Base-by-base conservation (phyloP, 2,329 filamentous ascomycete species). In the Fusarium bactridioides region DNA sequence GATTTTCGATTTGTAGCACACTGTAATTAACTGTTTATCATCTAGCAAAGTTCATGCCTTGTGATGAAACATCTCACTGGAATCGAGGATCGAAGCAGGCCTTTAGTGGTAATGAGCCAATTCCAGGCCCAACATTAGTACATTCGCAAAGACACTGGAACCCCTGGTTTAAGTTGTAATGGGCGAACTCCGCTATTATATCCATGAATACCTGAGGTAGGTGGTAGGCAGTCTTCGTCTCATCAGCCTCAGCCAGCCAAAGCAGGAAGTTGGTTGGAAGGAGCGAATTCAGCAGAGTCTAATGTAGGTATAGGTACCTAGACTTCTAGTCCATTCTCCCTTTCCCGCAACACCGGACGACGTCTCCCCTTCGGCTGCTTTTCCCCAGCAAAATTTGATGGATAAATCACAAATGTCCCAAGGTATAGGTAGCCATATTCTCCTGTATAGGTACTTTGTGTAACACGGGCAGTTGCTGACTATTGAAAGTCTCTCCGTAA, bases 401-500 rank as follows among this genome's bases (percentile, higher is more conserved):
- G n/a, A 21, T 53, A 27, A 37, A 45, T 35, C 18, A 27, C 21
- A n/a, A 40, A 23, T 21, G 15, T 18, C 15, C 44, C 44, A 44
- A 61, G 44, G n/a, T 63, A 50, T 40, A 25, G 25, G 25, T 25
- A 44, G 23, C 33, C 23, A 50, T 41, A 41, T 57, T 54, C 37
- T 37, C 23, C 43, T 27, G 43, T 48, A 50, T 43, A 25, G 25
- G 25, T 25, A 31, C 45, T 57, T 62, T 41, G 35, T 57, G n/a
- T 43, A 57, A 51, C 44, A 61, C 41, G 19, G 25, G n/a, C 33
- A 58, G 58, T 25, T 37, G 23, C 56, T 47, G 21, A 66, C 69
- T 65, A 66, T 61, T 18, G 57, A 70, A 57, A 50, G 59, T 45
- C 64, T 70, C 51, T 48, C 53, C 51, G 29, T 43, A 60, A 64